A percentile compares a stretch with the other conserved stretches of the same genome.
Evolutionary conservation across 2,329 filamentous ascomycete genomes (phyloP).

Genomic region (Graphium sp.): DNA sequence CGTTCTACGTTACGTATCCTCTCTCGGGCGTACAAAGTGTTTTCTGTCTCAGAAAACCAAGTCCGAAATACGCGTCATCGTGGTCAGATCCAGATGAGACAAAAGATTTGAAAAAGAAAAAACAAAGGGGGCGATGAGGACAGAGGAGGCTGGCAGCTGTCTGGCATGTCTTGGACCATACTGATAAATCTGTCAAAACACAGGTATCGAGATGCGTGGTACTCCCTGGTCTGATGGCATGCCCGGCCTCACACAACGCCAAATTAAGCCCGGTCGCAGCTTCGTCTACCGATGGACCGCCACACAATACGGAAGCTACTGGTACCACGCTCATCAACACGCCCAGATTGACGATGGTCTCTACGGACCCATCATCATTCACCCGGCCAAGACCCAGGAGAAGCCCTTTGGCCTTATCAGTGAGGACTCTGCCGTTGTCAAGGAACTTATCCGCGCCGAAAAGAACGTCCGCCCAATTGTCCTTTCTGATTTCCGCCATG

Average conservation of each 20-base stretch:
- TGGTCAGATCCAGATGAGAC: too few species aligned
- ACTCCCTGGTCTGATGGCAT: conserved; percentile 46
- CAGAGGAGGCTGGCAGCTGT: too few species aligned
- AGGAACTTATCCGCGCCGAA: conserved; percentile 25
- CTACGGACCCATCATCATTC: conserved; percentile 36
- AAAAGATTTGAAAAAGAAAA: too few species aligned
- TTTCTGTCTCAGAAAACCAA: conserved; percentile 26
- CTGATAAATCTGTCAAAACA: not conserved
- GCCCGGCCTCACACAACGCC: conserved; percentile 34
- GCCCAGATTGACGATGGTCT: conserved; percentile 43
- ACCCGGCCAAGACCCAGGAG: conserved; percentile 12
- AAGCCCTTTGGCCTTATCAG: conserved; percentile 35
- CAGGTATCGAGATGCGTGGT: conserved; percentile 28
- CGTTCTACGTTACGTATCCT: not conserved
- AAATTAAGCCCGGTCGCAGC: conserved; percentile 26
- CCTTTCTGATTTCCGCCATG: conserved; percentile 37
- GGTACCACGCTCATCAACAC: conserved; percentile 40
- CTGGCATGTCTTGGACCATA: too few species aligned
- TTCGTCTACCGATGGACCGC: conserved; percentile 38
- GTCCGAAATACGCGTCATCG: conserved; percentile 57
- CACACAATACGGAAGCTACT: conserved; percentile 38
- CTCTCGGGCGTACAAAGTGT: not conserved
- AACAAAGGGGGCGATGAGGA: too few species aligned
- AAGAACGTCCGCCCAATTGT: conserved; percentile 30
- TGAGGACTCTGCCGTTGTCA: conserved; percentile 15